These are phyloP conservation scores for Onygenales sp. DNA, from an alignment of 2,329 filamentous ascomycete species.

Conservation along the genomic window DNA sequence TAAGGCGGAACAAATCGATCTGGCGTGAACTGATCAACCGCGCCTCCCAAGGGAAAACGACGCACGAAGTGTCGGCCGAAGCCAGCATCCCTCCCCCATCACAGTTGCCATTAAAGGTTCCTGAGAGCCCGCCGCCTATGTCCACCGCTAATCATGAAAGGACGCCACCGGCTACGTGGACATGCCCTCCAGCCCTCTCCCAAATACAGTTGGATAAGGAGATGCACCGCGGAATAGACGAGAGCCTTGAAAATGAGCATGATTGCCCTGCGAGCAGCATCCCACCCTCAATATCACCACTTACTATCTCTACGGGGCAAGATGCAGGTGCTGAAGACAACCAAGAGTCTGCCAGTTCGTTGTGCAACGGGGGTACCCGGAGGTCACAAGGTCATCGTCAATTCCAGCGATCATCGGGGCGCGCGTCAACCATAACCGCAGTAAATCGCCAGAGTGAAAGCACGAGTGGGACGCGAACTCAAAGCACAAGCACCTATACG, in stretches of 20 bases:
- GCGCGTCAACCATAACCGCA: conserved; percentile 23
- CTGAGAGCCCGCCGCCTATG: neutral
- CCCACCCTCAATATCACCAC: neutral
- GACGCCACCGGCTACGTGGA: neutral
- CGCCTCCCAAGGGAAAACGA: neutral
- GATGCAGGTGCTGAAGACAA: neutral
- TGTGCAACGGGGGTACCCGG: no score
- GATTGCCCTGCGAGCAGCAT: neutral
- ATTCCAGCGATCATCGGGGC: conserved; percentile 25
- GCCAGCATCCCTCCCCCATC: conserved; percentile 5
- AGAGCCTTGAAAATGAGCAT: neutral
- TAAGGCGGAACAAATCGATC: conserved; percentile 62
- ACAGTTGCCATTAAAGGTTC: neutral
- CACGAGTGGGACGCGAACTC: conserved; percentile 23
- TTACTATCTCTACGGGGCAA: neutral
- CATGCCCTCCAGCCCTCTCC: neutral
- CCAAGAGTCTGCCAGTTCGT: neutral
- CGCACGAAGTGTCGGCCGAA: neutral
- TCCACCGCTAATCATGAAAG: neutral
- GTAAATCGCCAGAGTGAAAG: conserved; percentile 27
- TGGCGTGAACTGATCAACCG: conserved; percentile 43
- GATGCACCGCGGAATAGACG: neutral
- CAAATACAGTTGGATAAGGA: neutral
- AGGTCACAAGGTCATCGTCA: conserved; percentile 17
- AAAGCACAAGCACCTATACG: conserved; percentile 33